Evolutionary conservation across 2,329 filamentous ascomycete genomes (phyloP).

Genomic region (Colletotrichum paranaense): DNA sequence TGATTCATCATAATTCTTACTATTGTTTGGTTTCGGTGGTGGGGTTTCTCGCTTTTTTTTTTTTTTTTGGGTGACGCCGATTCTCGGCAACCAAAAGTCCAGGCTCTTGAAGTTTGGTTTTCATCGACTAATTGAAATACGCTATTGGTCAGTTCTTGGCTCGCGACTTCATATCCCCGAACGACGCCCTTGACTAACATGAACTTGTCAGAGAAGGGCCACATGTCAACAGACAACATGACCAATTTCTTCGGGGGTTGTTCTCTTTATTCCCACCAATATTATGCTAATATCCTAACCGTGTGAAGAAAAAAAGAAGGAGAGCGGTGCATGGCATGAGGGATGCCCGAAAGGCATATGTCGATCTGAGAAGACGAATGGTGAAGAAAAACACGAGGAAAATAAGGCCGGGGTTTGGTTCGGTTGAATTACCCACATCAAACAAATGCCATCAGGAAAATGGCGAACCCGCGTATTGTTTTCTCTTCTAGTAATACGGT

Average conservation of each 20-base stretch:
- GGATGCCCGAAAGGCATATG: background rate
- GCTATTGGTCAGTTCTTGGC: conserved; percentile 11
- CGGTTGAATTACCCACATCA: background rate
- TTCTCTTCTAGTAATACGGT: no score
- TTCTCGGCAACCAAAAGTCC: background rate
- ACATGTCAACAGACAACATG: background rate
- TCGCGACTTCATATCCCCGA: background rate
- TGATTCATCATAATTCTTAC: background rate
- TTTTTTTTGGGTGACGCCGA: background rate
- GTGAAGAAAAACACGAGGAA: background rate
- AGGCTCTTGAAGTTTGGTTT: background rate
- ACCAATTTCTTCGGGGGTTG: background rate
- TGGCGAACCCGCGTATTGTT: background rate
- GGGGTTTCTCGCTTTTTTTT: background rate
- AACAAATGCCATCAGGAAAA: background rate
- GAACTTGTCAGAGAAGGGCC: background rate
- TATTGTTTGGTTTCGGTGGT: background rate
- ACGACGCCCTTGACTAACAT: background rate
- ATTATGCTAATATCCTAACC: background rate
- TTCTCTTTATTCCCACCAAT: background rate
- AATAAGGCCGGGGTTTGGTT: background rate
- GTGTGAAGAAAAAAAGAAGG: background rate
- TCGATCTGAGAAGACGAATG: background rate
- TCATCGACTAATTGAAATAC: conserved; percentile 30
- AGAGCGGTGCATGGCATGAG: background rate